A percentile compares a stretch with the other conserved stretches of the same genome.
Conservation (phyloP, 495 filamentous ascomycete species). For the Parmelia sp. region DNA sequence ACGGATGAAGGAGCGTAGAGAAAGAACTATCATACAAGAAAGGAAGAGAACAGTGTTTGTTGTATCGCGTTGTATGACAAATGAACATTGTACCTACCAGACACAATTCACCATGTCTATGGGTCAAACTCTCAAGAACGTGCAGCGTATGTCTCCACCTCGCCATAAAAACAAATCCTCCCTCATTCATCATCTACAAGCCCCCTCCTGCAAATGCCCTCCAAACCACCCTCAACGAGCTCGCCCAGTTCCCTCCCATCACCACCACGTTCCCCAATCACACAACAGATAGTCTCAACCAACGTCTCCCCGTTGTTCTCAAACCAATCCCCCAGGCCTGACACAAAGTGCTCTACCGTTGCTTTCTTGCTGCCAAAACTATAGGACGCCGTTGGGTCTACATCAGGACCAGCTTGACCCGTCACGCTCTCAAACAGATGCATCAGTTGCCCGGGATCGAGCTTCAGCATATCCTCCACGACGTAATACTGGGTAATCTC, state of each 20-base stretch:
- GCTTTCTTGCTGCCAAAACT: constrained; percentile 36
- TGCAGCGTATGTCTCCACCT: neutral
- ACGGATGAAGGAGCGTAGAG: neutral
- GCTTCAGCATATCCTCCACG: constrained; percentile 61
- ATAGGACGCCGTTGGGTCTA: neutral
- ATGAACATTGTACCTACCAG: neutral
- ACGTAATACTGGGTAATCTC: constrained; percentile 58
- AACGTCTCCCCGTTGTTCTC: constrained; percentile 59
- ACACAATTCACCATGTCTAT: neutral
- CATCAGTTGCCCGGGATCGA: constrained; percentile 53
- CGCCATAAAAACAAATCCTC: neutral
- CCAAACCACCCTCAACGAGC: constrained; percentile 16
- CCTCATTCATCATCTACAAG: constrained; percentile 3
- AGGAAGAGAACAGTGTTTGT: neutral
- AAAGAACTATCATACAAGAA: neutral
- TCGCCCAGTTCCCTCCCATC: constrained; percentile 24
- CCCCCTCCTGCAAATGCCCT: constrained; percentile 19
- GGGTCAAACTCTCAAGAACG: neutral
- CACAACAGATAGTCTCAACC: constrained; percentile 42
- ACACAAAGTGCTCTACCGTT: constrained; percentile 49
- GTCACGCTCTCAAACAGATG: constrained; percentile 49
- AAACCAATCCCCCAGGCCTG: constrained; percentile 53
- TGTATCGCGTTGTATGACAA: neutral
- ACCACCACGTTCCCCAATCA: constrained; percentile 41
- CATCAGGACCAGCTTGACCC: constrained; percentile 11